Evolutionary conservation across 2,329 filamentous ascomycete genomes (phyloP).

Genomic region (Diaporthe capsici): DNA sequence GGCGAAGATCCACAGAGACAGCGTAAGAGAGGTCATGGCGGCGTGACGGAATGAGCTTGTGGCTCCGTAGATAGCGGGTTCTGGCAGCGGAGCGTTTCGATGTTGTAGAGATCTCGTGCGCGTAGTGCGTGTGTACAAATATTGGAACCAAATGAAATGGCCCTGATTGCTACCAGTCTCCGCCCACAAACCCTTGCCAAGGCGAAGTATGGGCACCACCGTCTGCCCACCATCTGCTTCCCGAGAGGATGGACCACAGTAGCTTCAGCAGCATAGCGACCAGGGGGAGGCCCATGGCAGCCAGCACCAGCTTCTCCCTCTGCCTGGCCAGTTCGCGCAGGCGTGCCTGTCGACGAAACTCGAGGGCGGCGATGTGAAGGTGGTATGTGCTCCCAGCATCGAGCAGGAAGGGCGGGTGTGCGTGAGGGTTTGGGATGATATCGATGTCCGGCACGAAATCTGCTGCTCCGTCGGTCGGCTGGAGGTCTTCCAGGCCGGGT

Average conservation of each 20-base stretch:
- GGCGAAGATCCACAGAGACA: conserved; percentile 50
- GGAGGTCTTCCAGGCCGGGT: background rate
- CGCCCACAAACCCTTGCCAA: conserved; percentile 17
- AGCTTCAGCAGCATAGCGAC: conserved; percentile 11
- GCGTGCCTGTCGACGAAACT: conserved; percentile 1
- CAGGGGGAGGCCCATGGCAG: conserved; percentile 7
- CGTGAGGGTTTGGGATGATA: background rate
- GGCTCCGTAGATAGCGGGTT: background rate
- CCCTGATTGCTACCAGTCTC: conserved; percentile 3
- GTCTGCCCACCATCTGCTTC: background rate
- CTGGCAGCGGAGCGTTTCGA: background rate
- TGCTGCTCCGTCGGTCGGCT: background rate
- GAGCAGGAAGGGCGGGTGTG: background rate
- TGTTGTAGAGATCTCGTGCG: background rate
- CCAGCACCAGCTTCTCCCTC: conserved; percentile 20
- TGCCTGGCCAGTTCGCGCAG: conserved; percentile 16
- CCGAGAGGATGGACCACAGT: conserved; percentile 11
- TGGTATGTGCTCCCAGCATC: conserved; percentile 11
- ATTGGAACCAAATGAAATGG: background rate
- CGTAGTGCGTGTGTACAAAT: background rate
- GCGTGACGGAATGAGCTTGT: background rate
- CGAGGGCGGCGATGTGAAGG: conserved; percentile 14
- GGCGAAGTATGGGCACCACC: background rate
- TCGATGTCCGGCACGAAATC: background rate
- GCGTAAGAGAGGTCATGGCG: conserved; percentile 38